Conservation (phyloP, 257 asterid genomes). For the Ilex asprella region DNA sequence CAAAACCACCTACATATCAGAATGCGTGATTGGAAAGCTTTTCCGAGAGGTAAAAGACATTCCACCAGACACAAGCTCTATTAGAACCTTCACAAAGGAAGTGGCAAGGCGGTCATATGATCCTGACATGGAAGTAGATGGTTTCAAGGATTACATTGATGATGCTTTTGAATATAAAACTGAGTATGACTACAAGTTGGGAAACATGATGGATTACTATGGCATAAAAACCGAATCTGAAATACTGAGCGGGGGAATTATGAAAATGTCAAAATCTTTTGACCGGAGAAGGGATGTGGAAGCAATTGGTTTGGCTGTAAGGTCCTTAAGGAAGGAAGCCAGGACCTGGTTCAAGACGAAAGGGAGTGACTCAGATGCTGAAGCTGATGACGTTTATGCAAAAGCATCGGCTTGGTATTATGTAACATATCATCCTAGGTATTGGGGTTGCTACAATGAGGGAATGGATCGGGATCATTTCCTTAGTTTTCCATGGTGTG, state of each 20-base stretch:
- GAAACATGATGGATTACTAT: conserved; percentile 80
- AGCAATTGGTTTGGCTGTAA: conserved; percentile 57
- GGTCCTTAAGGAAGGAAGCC: conserved; percentile 67
- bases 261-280: conserved; percentile 61
- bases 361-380: conserved; percentile 18
- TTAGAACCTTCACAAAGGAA: conserved; percentile 41
- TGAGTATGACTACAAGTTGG: conserved; percentile 70
- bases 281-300: conserved; percentile 77
- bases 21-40: conserved; percentile 68
- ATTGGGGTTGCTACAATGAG: conserved; percentile 57
- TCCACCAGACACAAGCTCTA: conserved; percentile 30
- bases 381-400: conserved; percentile 34
- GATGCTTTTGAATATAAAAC: conserved; percentile 57
- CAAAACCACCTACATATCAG: conserved; percentile 43
- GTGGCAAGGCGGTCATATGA: conserved; percentile 59
- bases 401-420: conserved; percentile 93
- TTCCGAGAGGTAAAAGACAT: conserved; percentile 56
- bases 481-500: conserved; percentile 86
- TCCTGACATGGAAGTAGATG: conserved; percentile 53
- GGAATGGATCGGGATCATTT: conserved; percentile 58
- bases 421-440: conserved; percentile 60
- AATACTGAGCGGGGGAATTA: conserved; percentile 62
- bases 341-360: conserved; percentile 51
- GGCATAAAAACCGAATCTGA: conserved; percentile 84
- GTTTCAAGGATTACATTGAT: conserved; percentile 48